A percentile compares a stretch with the other conserved stretches of the same genome.
phyloP scores from a whole-genome alignment of 2,329 filamentous ascomycete genomes.

The Arthrobotrys sphaeroides region DNA sequence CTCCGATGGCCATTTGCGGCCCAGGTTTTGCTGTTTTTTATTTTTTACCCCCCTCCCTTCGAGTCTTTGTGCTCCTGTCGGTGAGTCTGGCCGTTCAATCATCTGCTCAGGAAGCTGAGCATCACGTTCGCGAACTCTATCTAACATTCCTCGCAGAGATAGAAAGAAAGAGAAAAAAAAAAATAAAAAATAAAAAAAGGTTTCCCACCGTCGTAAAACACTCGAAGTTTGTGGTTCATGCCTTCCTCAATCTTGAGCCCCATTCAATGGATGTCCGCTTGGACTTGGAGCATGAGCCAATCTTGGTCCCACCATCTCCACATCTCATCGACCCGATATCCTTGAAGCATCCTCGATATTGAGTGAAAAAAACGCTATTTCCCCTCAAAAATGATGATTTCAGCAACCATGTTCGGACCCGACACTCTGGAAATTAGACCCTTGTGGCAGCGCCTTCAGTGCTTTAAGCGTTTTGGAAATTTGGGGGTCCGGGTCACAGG shows the following conservation, averaged over 20 bases:
- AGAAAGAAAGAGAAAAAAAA: no score
- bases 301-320: slow-evolving; percentile 36
- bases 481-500: slow-evolving; percentile 45
- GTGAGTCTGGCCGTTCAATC: not conserved
- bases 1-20: slow-evolving; percentile 29
- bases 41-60: not conserved
- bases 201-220: not conserved
- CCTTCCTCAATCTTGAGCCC: not conserved
- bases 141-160: not conserved
- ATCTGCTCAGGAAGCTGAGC: slow-evolving; percentile 3
- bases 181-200: no score
- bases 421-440: slow-evolving; percentile 51
- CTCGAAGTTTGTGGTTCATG: slow-evolving; percentile 29
- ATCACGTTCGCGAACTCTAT: slow-evolving; percentile 11
- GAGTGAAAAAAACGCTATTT: slow-evolving; percentile 28
- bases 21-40: not conserved
- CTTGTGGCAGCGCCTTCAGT: slow-evolving; percentile 36
- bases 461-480: slow-evolving; percentile 45
- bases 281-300: slow-evolving; percentile 19
- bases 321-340: slow-evolving; percentile 34
- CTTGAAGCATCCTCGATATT: slow-evolving; percentile 33
- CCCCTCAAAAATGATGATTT: slow-evolving; percentile 30
- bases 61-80: not conserved
- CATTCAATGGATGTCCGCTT: not conserved
- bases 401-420: slow-evolving; percentile 49